Evolutionary conservation across 352 stramenopile species (phyloP).

Genomic region (Globisporangium spinosum): DNA sequence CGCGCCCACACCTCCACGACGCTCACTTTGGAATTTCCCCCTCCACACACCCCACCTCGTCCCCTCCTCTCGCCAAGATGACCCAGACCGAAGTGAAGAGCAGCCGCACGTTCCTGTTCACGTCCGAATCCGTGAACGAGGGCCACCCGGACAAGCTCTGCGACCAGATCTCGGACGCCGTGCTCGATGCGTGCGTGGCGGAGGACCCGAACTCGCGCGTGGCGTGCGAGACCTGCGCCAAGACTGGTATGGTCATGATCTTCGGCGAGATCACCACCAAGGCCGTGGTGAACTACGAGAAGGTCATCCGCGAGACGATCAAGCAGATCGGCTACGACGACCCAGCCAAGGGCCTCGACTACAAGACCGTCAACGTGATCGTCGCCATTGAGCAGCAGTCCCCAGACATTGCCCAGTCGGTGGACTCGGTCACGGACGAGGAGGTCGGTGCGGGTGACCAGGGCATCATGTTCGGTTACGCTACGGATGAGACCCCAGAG

Average conservation of each 20-base stretch:
- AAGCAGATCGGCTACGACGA: constrained; percentile 99
- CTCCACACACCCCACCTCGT: background rate
- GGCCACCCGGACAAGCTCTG: constrained; percentile 98
- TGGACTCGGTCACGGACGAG: constrained; percentile 95
- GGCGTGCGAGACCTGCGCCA: constrained; percentile 98
- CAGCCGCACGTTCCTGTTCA: constrained; percentile 93
- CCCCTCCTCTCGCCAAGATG: constrained; percentile 33
- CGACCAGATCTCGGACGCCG: constrained; percentile 98
- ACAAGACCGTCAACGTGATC: constrained; percentile 99
- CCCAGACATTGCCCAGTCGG: constrained; percentile 98
- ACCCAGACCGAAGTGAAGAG: constrained; percentile 47
- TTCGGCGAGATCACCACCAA: constrained; percentile 99
- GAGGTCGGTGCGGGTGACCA: constrained; percentile 98
- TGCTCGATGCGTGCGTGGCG: constrained; percentile 97
- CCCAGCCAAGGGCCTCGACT: constrained; percentile 98
- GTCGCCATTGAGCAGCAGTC: constrained; percentile 99
- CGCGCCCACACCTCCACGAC: background rate
- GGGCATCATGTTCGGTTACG: constrained; percentile 93
- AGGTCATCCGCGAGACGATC: constrained; percentile 98
- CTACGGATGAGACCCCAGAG: constrained; percentile 96
- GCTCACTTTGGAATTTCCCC: constrained; percentile 23
- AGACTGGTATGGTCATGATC: constrained; percentile 99
- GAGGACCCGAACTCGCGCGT: constrained; percentile 98
- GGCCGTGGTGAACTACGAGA: constrained; percentile 99
- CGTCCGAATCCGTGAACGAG: constrained; percentile 99